Base-by-base conservation (phyloP, 2,329 filamentous ascomycete species). In the Hirsutella rhossiliensis region DNA sequence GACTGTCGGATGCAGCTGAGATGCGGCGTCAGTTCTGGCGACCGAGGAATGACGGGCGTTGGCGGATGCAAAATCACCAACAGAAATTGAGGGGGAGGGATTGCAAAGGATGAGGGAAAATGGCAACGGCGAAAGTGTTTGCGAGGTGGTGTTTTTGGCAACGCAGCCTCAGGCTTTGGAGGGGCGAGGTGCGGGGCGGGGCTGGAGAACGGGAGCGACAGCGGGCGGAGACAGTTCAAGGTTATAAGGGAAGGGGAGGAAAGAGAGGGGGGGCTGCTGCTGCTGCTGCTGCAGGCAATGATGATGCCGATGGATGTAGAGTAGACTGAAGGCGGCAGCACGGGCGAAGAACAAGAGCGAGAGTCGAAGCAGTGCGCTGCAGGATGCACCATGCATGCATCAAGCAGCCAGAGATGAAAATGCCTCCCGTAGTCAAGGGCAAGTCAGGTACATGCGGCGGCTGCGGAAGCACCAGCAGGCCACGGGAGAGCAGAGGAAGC, bases 371-470 rank as follows among this genome's bases (percentile, higher is more conserved):
- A 23, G 38, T 36, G 38, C 38, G 43, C 43, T 44, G 43, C 43
- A 44, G 27, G 39, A 44, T 40, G 43, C 43, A 41, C 39, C 17
- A 41, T 41, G 38, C 43, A 44, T 44, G 43, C 43, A 44, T 41
- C 43, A 41, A 41, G 43, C 39, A 44, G 39, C 23, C 38, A 36
- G 43, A 40, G 43, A 30, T 41, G 43, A 44, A 44, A 44, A 44
- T 44, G 43, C 43, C 43, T 44, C 43, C 43, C 32, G 39, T 31
- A 23, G 31, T 31, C 43, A 30, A 36, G 30, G 43, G 13, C 19
- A 38, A 30, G 43, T 31, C 38, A 13, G 39, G 43, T 40, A 30
- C 43, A 41, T 30, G 39, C 38, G 20, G 30, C 30, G 27, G 37
- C 37, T 13, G 28, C 29, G 30, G 42, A 11, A 32, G 42, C 18